Evolutionary conservation across 345 rosid species (phyloP), one percentile per base, ranked within the genome.

Genomic region (Cardamine occulta): DNA sequence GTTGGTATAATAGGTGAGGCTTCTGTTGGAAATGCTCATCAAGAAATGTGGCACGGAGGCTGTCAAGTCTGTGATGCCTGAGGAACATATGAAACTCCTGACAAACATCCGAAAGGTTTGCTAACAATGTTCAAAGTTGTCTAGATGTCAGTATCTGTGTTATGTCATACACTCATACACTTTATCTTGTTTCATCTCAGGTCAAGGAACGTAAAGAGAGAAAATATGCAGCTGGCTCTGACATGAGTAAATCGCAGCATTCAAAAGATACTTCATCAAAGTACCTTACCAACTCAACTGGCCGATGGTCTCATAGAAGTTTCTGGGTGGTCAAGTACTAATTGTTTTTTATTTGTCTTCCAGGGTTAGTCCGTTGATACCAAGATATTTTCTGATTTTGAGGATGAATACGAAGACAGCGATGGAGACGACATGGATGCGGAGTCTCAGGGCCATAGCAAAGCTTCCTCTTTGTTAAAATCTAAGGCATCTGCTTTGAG

Each of bases 61-160:
- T 80, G 98, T 95, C 37, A 90, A 89, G 86, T 88, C 93, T 24
- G 98, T 95, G 73, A 92, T 95, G 97, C 98, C 98, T 60, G 91
- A 88, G 80, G 96, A 91, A 77, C 98, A 94, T 83, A 90, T 86
- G 93, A 94, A 88, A 79, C 96, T 92, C 66, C 90, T 95, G 28
- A 85, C 89, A n/a, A 92, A 95, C 80, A 88, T 95, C 62, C 86
- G 98, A 72, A 95, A 95, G 97, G 99, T 95, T 64, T 77, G 68
- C 49, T 58, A 23, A 72, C 32, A 14, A n/a, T 28, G 47, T 70
- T 49, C 29, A 70, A 64, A 56, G 56, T 21, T 66, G 4, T 55
- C 1, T 67, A 62, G 21, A 53, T 45, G 74, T 59, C 48, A 59
- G 47, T 18, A 24, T 64, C 45, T 69, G 12, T 35, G 29, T 32